Percentiles rank a stretch among this genome's conserved stretches.
Evolutionary conservation across 176 grass and related monocot genomes (phyloP).

Genomic region (Eragrostis curvula): DNA sequence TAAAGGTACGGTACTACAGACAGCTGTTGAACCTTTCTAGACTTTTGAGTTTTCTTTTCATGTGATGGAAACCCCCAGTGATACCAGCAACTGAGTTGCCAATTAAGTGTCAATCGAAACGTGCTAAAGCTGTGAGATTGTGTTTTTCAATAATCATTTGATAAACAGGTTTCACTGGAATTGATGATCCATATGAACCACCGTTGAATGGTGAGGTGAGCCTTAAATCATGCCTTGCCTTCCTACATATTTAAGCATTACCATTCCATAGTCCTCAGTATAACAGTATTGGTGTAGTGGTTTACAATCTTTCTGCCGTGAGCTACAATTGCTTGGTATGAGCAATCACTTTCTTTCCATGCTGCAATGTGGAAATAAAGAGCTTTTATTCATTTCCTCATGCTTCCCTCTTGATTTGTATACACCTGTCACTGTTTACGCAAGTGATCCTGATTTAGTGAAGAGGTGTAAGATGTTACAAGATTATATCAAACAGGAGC

Average conservation of each 20-base stretch:
- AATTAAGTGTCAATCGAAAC: background rate
- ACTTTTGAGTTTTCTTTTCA: background rate
- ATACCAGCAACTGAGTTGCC: background rate
- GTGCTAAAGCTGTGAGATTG: background rate
- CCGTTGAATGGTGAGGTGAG: constrained; percentile 86
- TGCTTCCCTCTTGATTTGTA: background rate
- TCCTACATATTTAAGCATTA: background rate
- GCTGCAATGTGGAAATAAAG: background rate
- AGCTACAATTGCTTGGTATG: background rate
- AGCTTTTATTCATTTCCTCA: background rate
- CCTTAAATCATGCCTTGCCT: background rate
- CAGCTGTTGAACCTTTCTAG: constrained; percentile 5
- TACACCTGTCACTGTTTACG: background rate
- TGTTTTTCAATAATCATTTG: constrained; percentile 31
- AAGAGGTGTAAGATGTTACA: background rate
- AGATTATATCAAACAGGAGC: background rate
- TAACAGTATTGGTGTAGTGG: background rate
- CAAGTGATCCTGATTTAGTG: background rate
- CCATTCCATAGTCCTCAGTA: background rate
- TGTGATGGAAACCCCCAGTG: background rate
- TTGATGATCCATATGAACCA: constrained; percentile 96
- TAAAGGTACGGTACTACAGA: constrained; percentile 59
- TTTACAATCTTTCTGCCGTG: background rate
- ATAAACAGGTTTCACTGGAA: constrained; percentile 85
- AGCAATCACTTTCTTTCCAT: background rate